Evolutionary conservation across 176 grass and related monocot species (phyloP).

Genomic region (Stipa capillata): DNA sequence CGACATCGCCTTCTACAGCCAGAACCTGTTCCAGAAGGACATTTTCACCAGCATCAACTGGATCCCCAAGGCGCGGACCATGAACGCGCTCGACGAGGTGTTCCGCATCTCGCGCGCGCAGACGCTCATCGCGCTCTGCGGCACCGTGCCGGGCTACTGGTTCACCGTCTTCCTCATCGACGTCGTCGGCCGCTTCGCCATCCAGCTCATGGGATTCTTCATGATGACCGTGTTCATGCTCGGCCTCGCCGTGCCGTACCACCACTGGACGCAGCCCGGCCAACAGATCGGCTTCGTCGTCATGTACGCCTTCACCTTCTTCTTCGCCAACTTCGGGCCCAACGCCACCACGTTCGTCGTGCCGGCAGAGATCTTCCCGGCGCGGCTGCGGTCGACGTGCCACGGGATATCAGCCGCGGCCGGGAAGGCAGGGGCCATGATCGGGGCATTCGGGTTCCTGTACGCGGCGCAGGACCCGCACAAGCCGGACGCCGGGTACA

Average conservation of each 20-base stretch:
- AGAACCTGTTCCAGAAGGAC: slow-evolving; percentile 82
- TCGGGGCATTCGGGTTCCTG: too few relatives aligned
- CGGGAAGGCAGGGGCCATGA: too few relatives aligned
- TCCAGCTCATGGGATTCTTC: slow-evolving; percentile 62
- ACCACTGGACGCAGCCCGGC: slow-evolving; percentile 55
- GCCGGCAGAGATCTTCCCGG: slow-evolving; percentile 55
- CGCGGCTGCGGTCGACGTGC: slow-evolving; percentile 61
- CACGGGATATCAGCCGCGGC: slow-evolving; percentile 76
- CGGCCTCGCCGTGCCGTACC: slow-evolving; percentile 53
- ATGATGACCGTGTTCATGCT: slow-evolving; percentile 74
- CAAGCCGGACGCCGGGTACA: not conserved
- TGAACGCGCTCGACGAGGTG: slow-evolving; percentile 66
- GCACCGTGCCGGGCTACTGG: slow-evolving; percentile 83
- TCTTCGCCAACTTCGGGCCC: slow-evolving; percentile 53
- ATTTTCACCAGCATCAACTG: slow-evolving; percentile 55
- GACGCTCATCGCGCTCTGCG: slow-evolving; percentile 56
- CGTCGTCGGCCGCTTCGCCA: slow-evolving; percentile 42
- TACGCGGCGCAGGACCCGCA: not conserved
- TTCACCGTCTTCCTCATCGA: slow-evolving; percentile 64
- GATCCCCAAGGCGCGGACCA: slow-evolving; percentile 40
- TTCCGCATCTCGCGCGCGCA: slow-evolving; percentile 55
- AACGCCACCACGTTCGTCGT: slow-evolving; percentile 41
- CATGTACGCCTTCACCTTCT: slow-evolving; percentile 69
- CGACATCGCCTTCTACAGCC: slow-evolving; percentile 77
- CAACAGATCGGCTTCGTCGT: slow-evolving; percentile 52